These are phyloP conservation scores for Dictyostelium intermedium DNA, from an alignment of 78 protist genomes.

Conservation along the genomic window DNA sequence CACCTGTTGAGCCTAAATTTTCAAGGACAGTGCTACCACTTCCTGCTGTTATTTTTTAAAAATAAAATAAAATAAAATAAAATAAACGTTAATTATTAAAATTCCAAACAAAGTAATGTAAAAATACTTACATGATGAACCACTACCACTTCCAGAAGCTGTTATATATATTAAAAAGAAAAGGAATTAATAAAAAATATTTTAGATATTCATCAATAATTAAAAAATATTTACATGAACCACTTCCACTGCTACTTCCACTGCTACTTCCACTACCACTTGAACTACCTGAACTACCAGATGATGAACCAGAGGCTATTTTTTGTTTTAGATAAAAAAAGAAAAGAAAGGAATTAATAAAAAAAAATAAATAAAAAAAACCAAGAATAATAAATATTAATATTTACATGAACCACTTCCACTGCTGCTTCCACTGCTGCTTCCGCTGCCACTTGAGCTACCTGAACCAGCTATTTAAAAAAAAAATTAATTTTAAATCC, in stretches of 20 bases:
- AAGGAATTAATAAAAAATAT: neutral
- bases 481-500: neutral
- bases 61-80: too few species aligned
- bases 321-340: too few species aligned
- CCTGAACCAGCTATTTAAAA: neutral
- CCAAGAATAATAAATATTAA: too few species aligned
- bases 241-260: too few species aligned
- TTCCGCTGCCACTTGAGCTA: neutral
- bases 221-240: neutral
- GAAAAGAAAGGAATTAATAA: neutral
- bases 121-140: neutral
- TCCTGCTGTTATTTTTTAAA: neutral
- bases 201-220: neutral
- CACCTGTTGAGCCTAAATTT: neutral
- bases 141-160: neutral
- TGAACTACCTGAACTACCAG: constrained; percentile 3
- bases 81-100: too few species aligned
- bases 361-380: neutral
- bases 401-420: neutral
- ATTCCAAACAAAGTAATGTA: too few species aligned
- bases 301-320: neutral
- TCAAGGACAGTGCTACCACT: neutral
- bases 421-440: neutral
- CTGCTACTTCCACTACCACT: neutral
- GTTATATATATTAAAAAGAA: too few species aligned